phyloP scores from a whole-genome alignment of 2,329 filamentous ascomycete species.

The Chaetomium globosum region DNA sequence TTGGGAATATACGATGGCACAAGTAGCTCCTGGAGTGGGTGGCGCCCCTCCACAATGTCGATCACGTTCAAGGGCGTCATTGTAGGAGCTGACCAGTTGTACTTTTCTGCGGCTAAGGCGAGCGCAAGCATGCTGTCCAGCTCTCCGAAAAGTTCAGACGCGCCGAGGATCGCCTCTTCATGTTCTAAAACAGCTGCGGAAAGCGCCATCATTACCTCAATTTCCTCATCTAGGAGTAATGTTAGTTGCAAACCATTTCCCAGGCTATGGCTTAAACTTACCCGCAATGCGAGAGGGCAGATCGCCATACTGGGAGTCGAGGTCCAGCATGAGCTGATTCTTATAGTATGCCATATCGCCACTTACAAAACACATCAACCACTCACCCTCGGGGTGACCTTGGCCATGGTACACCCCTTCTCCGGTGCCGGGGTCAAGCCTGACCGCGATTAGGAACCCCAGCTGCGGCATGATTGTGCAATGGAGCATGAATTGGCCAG shows the following conservation, averaged over 20 bases:
- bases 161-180: constrained; percentile 64
- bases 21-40: constrained; percentile 82
- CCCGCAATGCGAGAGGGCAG: constrained; percentile 82
- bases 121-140: constrained; percentile 84
- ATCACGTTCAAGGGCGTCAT: constrained; percentile 73
- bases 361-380: constrained; percentile 77
- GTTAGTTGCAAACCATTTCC: not conserved
- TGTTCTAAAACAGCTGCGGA: constrained; percentile 70
- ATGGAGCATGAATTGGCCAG: constrained; percentile 59
- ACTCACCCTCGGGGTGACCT: constrained; percentile 58
- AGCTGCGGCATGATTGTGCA: constrained; percentile 91
- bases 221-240: constrained; percentile 69
- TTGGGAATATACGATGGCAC: constrained; percentile 83
- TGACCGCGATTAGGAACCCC: constrained; percentile 81
- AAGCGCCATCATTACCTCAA: constrained; percentile 81
- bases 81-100: constrained; percentile 69
- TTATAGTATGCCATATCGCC: constrained; percentile 81
- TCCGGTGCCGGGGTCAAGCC: constrained; percentile 60
- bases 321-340: constrained; percentile 74
- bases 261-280: constrained; percentile 44
- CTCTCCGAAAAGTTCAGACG: constrained; percentile 83
- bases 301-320: constrained; percentile 83
- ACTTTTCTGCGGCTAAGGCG: constrained; percentile 72
- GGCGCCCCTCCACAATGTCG: constrained; percentile 75
- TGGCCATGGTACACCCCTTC: constrained; percentile 66